These are phyloP conservation scores for Acanthochlamys bracteata DNA, from an alignment of 106 monocot species.

Conservation along the genomic window DNA sequence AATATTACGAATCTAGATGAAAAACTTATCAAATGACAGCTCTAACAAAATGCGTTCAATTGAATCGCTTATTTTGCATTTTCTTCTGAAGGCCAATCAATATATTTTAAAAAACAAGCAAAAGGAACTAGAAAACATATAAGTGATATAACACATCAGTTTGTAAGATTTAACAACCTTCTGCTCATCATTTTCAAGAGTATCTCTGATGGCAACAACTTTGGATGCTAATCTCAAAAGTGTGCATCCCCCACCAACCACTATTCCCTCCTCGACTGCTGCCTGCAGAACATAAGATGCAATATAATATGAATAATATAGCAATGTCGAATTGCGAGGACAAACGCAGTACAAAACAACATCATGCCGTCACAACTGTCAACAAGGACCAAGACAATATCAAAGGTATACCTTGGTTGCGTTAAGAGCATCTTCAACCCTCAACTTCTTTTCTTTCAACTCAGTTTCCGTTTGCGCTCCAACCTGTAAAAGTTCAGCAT, in stretches of 20 bases:
- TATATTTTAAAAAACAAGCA: background rate
- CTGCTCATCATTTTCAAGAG: constrained; percentile 66
- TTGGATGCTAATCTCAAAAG: constrained; percentile 59
- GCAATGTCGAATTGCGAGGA: background rate
- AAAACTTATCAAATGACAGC: background rate
- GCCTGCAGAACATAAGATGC: constrained; percentile 32
- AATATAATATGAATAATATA: background rate
- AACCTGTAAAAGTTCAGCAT: constrained; percentile 26
- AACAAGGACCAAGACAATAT: background rate
- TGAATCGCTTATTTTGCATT: background rate
- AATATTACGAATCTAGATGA: background rate
- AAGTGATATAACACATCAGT: background rate
- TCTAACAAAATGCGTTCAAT: background rate
- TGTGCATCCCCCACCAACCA: constrained; percentile 73
- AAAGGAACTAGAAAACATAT: background rate
- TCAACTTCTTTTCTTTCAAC: constrained; percentile 69
- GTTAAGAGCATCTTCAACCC: constrained; percentile 80
- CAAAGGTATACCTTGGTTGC: constrained; percentile 50
- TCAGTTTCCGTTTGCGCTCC: constrained; percentile 81
- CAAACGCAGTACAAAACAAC: background rate
- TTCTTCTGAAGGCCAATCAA: background rate
- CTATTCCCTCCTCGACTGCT: constrained; percentile 78
- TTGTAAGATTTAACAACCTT: constrained; percentile 25
- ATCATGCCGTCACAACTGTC: no score
- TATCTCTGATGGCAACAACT: constrained; percentile 64